These are phyloP conservation scores for Ganoderma sinense DNA, from an alignment of 1,284 basidiomycete species.

Conservation along the genomic window DNA sequence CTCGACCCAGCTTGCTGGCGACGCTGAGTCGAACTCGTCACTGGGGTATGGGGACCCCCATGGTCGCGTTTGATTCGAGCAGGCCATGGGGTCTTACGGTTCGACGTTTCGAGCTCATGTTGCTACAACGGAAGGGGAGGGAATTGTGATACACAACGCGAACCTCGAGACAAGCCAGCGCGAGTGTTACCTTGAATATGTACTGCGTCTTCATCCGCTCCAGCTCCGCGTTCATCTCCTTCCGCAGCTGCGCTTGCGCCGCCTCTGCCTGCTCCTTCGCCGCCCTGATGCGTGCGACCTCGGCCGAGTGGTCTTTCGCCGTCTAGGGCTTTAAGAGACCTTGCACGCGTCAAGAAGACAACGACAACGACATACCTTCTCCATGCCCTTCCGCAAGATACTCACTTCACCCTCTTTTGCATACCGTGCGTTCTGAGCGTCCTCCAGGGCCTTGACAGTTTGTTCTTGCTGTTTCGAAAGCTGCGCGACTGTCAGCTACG, in stretches of 20 bases:
- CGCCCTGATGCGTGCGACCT: slow-evolving; percentile 62
- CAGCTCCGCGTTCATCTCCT: slow-evolving; percentile 69
- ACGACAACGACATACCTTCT: slow-evolving; percentile 52
- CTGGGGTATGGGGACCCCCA: slow-evolving; percentile 46
- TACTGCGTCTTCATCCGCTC: slow-evolving; percentile 75
- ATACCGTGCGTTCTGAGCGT: slow-evolving; percentile 54
- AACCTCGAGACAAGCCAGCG: neutral
- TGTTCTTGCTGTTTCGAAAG: slow-evolving; percentile 55
- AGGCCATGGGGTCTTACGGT: slow-evolving; percentile 56
- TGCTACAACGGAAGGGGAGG: slow-evolving; percentile 51
- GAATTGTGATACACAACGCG: slow-evolving; percentile 16
- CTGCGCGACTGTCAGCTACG: slow-evolving; percentile 41
- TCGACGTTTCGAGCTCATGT: slow-evolving; percentile 71
- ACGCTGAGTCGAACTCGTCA: slow-evolving; percentile 49
- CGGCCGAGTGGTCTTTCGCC: slow-evolving; percentile 62
- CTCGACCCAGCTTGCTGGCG: slow-evolving; percentile 43
- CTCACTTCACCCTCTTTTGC: slow-evolving; percentile 70
- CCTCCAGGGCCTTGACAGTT: slow-evolving; percentile 52
- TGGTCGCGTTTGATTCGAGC: slow-evolving; percentile 47
- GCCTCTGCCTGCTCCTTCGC: slow-evolving; percentile 68
- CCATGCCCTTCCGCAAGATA: slow-evolving; percentile 61
- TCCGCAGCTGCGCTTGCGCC: slow-evolving; percentile 59
- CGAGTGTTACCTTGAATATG: slow-evolving; percentile 64
- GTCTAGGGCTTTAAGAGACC: slow-evolving; percentile 47
- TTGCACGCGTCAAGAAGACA: neutral